A percentile compares a stretch with the other conserved stretches of the same genome.
These are phyloP conservation scores for Candida boidinii DNA, from an alignment of 805 yeast genomes.

Conservation along the genomic window DNA sequence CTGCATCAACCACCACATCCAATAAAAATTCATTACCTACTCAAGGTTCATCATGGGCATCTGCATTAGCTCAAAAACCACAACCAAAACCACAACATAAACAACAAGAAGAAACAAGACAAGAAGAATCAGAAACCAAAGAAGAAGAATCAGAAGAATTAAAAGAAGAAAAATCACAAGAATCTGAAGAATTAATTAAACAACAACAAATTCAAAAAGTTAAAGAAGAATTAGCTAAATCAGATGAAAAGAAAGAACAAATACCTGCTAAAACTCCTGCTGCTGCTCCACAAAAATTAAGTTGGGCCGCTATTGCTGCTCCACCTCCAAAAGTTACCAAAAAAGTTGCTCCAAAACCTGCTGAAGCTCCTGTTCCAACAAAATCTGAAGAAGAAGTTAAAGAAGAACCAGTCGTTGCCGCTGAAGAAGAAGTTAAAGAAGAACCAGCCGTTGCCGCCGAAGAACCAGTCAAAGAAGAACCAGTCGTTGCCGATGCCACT, in stretches of 20 bases:
- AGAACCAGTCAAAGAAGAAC: constrained; percentile 5
- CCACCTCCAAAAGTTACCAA: constrained; percentile 15
- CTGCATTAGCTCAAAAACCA: constrained; percentile 19
- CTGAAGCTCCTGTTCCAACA: constrained; percentile 1
- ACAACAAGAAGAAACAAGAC: constrained; percentile 1
- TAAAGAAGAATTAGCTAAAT: background rate
- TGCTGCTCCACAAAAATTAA: constrained; percentile 10
- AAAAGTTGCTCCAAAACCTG: constrained; percentile 12
- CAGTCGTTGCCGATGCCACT: constrained; percentile 1
- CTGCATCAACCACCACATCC: background rate
- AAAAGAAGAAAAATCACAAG: background rate
- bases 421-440: constrained; percentile 6
- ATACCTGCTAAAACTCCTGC: constrained; percentile 5
- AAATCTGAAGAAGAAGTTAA: constrained; percentile 7
- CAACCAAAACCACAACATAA: background rate
- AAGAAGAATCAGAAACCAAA: constrained; percentile 3
- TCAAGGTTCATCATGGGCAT: constrained; percentile 25
- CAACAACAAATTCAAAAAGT: too few species aligned
- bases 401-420: constrained; percentile 4
- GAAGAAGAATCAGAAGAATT: constrained; percentile 2
- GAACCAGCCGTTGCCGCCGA: background rate
- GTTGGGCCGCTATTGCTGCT: constrained; percentile 18
- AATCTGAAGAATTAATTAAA: background rate
- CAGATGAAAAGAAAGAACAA: background rate
- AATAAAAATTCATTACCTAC: constrained; percentile 5